Conservation (phyloP, 2,329 filamentous ascomycete genomes). For the Sarocladium strictum region DNA sequence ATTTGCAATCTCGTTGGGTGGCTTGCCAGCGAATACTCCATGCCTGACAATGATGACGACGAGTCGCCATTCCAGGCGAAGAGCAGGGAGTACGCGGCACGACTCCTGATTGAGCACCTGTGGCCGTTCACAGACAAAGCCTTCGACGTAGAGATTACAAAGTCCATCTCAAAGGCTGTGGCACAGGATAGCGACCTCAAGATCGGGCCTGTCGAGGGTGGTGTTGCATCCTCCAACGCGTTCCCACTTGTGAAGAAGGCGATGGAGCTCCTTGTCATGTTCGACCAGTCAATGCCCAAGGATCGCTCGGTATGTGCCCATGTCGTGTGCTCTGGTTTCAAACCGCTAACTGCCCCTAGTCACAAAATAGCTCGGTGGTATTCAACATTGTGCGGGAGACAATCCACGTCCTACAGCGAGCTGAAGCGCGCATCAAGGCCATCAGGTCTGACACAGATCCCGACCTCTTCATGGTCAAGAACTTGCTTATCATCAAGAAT, state of each 20-base stretch:
- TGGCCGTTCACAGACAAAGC: constrained; percentile 50
- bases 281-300: constrained; percentile 59
- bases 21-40: constrained; percentile 52
- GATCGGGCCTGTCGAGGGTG: constrained; percentile 42
- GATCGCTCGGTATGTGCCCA: constrained; percentile 50
- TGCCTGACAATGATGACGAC: constrained; percentile 52
- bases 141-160: constrained; percentile 51
- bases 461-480: constrained; percentile 90
- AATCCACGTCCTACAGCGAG: constrained; percentile 73
- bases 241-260: constrained; percentile 53
- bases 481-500: constrained; percentile 90
- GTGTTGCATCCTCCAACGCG: constrained; percentile 49
- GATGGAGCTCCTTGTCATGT: constrained; percentile 53
- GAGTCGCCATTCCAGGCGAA: constrained; percentile 47
- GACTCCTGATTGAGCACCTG: constrained; percentile 49
- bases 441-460: constrained; percentile 60
- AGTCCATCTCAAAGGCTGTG: constrained; percentile 44
- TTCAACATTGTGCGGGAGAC: constrained; percentile 82
- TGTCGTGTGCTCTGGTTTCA: background rate
- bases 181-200: constrained; percentile 43
- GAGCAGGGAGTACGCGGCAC: constrained; percentile 49
- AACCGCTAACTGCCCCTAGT: constrained; percentile 17
- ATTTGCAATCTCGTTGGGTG: constrained; percentile 52
- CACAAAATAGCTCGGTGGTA: constrained; percentile 47
- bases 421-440: constrained; percentile 63